These are phyloP conservation scores for Funneliformis geosporum DNA, from an alignment of 192 early-diverging fungal species.

Conservation along the genomic window DNA sequence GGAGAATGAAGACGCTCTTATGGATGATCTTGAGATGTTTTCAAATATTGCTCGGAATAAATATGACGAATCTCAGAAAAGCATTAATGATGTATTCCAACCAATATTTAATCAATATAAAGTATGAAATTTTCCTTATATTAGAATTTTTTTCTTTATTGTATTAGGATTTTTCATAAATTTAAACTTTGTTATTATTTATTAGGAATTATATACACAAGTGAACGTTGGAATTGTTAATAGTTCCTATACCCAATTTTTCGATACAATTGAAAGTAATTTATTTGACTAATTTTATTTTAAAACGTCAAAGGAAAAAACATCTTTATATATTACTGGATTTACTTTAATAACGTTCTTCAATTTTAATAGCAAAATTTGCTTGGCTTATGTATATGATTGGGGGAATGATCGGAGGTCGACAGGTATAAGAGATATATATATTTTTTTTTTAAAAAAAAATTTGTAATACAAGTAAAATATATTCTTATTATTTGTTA, in stretches of 20 bases:
- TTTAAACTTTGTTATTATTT: neutral
- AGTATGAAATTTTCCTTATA: slow-evolving; percentile 27
- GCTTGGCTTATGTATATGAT: slow-evolving; percentile 82
- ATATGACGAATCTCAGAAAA: slow-evolving; percentile 60
- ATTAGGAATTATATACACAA: neutral
- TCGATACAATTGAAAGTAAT: slow-evolving; percentile 16
- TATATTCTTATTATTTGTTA: slow-evolving; percentile 21
- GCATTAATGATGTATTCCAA: slow-evolving; percentile 57
- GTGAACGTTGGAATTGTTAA: neutral
- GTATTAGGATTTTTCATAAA: neutral
- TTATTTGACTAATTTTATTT: neutral
- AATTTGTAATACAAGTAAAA: neutral
- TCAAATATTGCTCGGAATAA: slow-evolving; percentile 66
- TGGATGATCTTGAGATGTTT: slow-evolving; percentile 69
- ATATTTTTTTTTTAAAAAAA: neutral
- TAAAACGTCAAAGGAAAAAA: neutral
- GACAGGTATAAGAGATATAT: slow-evolving; percentile 55
- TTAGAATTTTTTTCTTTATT: neutral
- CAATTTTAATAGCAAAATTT: slow-evolving; percentile 45
- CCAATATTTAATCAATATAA: slow-evolving; percentile 64
- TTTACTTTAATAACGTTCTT: neutral
- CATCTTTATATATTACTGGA: neutral
- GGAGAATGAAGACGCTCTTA: slow-evolving; percentile 67
- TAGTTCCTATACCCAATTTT: neutral
- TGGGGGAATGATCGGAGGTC: slow-evolving; percentile 65